These are phyloP conservation scores for Aspergillus cristatus DNA, from an alignment of 495 filamentous ascomycete genomes.

Conservation along the genomic window DNA sequence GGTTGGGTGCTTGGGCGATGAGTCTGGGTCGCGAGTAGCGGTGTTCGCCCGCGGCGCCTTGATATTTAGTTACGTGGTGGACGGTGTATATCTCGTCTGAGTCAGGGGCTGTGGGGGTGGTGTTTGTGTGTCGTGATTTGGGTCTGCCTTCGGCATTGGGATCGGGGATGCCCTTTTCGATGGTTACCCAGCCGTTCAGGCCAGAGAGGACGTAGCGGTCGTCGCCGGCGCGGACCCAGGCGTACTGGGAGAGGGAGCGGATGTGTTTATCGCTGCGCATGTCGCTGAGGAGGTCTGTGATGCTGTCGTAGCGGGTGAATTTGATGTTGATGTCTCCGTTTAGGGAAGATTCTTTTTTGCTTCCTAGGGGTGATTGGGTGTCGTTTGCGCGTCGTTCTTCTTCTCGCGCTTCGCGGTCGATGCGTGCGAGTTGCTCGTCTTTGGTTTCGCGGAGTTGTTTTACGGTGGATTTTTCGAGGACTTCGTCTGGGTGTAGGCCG, in stretches of 20 bases:
- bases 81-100: constrained; percentile 18
- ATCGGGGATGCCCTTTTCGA: constrained; percentile 37
- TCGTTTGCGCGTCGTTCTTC: neutral
- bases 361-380: neutral
- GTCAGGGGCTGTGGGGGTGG: neutral
- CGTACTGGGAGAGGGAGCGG: constrained; percentile 55
- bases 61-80: constrained; percentile 26
- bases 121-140: neutral
- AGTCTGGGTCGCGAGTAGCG: constrained; percentile 53
- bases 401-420: neutral
- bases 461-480: constrained; percentile 54
- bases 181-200: constrained; percentile 41
- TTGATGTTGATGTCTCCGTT: constrained; percentile 25
- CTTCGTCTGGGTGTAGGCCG: constrained; percentile 77
- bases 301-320: constrained; percentile 83
- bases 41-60: constrained; percentile 13
- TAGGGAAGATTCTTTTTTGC: neutral
- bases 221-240: constrained; percentile 70
- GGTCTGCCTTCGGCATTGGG: too few species aligned
- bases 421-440: constrained; percentile 17
- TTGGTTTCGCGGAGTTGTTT: constrained; percentile 47
- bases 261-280: constrained; percentile 69
- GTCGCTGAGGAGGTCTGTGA: constrained; percentile 83
- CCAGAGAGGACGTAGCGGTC: constrained; percentile 57
- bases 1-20: constrained; percentile 48